Evolutionary conservation across 345 rosid genomes (phyloP).

Genomic region (Aquilaria yunnanensis): DNA sequence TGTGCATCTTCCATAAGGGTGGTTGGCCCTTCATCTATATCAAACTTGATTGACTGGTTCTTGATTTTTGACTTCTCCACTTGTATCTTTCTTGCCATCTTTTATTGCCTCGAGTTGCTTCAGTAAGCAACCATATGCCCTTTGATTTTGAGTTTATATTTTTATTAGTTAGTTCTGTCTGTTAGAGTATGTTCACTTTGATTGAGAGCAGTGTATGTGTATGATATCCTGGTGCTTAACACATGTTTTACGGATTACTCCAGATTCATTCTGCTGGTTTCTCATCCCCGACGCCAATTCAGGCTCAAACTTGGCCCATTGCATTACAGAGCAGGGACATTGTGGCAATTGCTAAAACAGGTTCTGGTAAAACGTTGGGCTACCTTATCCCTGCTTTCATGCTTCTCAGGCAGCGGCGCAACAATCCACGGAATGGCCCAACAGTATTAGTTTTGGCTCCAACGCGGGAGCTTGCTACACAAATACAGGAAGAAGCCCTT

Average conservation of each 20-base stretch:
- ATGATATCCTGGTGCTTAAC: conserved; percentile 11
- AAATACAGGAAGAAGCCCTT: conserved; percentile 83
- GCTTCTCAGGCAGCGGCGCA: conserved; percentile 58
- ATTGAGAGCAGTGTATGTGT: background rate
- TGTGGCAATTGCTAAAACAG: conserved; percentile 97
- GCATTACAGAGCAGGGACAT: conserved; percentile 83
- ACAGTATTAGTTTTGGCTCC: conserved; percentile 92
- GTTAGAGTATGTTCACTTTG: conserved; percentile 2
- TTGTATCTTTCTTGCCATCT: conserved; percentile 66
- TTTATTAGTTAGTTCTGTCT: background rate
- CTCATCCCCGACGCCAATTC: conserved; percentile 86
- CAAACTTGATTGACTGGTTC: conserved; percentile 76
- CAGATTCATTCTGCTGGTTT: conserved; percentile 95
- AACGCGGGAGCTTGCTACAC: conserved; percentile 95
- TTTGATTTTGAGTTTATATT: conserved; percentile 25
- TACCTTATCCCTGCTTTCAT: conserved; percentile 89
- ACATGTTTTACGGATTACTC: conserved; percentile 10
- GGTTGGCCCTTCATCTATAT: conserved; percentile 68
- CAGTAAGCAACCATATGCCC: conserved; percentile 67
- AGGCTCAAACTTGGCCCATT: conserved; percentile 99
- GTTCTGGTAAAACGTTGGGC: conserved; percentile 98
- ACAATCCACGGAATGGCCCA: conserved; percentile 79
- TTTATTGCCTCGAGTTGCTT: conserved; percentile 79
- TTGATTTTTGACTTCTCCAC: conserved; percentile 63
- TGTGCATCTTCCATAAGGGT: conserved; percentile 69